phyloP scores from a whole-genome alignment of 805 yeast species.

The Kluyveromyces nonfermentans region DNA sequence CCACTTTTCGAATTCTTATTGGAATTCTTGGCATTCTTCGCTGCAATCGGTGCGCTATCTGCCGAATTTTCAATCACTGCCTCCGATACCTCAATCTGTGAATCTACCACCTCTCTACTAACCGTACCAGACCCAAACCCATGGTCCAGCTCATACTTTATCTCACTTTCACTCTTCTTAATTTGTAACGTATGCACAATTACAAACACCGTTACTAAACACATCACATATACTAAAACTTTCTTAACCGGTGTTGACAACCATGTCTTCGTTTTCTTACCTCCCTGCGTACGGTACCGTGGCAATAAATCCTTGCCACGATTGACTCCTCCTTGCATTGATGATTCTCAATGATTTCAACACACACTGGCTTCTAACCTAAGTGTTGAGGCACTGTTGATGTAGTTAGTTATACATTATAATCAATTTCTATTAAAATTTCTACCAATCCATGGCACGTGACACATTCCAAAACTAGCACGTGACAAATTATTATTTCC shows the following conservation, averaged over 20 bases:
- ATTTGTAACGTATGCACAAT: slow-evolving; percentile 25
- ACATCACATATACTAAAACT: slow-evolving; percentile 30
- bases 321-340: slow-evolving; percentile 27
- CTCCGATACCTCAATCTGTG: slow-evolving; percentile 14
- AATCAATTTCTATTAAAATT: no score
- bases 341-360: not conserved
- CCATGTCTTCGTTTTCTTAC: slow-evolving; percentile 15
- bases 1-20: slow-evolving; percentile 4
- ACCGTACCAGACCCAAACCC: slow-evolving; percentile 6
- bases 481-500: no score
- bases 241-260: slow-evolving; percentile 43
- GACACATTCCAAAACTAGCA: no score
- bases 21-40: slow-evolving; percentile 1
- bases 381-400: no score
- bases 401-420: no score
- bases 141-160: slow-evolving; percentile 21
- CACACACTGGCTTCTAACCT: no score
- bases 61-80: slow-evolving; percentile 1
- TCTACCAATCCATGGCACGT: no score
- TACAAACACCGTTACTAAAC: slow-evolving; percentile 28
- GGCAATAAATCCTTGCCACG: slow-evolving; percentile 34
- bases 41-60: not conserved
- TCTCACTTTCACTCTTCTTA: slow-evolving; percentile 14
- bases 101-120: slow-evolving; percentile 6
- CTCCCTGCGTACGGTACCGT: slow-evolving; percentile 21